These are phyloP conservation scores for Plenodomus tracheiphilus DNA, from an alignment of 2,329 filamentous ascomycete species.

Conservation along the genomic window DNA sequence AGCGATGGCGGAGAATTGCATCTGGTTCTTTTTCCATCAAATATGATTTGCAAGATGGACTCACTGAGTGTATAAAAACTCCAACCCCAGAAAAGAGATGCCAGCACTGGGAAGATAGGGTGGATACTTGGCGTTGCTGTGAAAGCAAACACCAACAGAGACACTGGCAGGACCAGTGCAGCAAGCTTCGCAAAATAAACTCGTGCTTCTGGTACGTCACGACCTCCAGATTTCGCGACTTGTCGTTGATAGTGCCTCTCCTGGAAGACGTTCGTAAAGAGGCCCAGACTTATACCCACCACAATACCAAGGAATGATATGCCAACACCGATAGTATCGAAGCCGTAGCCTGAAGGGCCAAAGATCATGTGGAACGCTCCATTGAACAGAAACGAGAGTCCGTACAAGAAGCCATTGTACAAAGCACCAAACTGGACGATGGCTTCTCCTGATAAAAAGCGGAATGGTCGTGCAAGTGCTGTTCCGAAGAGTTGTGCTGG, in stretches of 20 bases:
- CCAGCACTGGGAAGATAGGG: constrained; percentile 53
- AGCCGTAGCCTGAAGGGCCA: constrained; percentile 49
- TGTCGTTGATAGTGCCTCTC: constrained; percentile 48
- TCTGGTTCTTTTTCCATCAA: background rate
- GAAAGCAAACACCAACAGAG: constrained; percentile 45
- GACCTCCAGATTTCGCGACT: constrained; percentile 35
- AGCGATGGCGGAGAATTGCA: background rate
- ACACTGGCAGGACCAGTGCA: constrained; percentile 41
- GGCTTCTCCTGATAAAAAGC: constrained; percentile 52
- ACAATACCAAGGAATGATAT: constrained; percentile 48
- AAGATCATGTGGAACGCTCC: constrained; percentile 56
- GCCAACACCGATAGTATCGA: constrained; percentile 46
- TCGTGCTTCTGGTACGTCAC: constrained; percentile 49
- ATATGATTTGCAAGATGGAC: background rate
- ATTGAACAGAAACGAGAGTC: constrained; percentile 55
- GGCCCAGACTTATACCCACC: constrained; percentile 48
- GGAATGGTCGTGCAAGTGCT: constrained; percentile 52
- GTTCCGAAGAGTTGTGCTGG: constrained; percentile 47
- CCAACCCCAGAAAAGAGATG: constrained; percentile 55
- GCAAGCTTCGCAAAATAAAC: constrained; percentile 48
- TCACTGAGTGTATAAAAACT: constrained; percentile 54
- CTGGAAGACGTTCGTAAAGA: constrained; percentile 51
- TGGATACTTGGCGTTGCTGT: constrained; percentile 30
- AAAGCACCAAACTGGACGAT: constrained; percentile 54
- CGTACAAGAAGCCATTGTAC: constrained; percentile 56